These are phyloP conservation scores for Rhodamnia argentea DNA, from an alignment of 345 rosid species.

Conservation along the genomic window DNA sequence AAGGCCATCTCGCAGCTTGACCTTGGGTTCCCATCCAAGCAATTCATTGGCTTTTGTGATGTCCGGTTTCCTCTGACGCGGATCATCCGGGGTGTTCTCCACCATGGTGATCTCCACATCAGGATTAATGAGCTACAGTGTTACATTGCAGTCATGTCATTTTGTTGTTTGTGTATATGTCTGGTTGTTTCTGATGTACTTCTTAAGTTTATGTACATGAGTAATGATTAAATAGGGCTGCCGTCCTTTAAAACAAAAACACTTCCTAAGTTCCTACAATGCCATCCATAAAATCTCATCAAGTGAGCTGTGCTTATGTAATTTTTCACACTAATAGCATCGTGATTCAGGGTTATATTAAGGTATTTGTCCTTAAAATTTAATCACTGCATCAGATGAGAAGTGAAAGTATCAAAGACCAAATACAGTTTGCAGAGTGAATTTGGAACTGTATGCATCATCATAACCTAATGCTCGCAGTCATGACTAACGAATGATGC, in stretches of 20 bases:
- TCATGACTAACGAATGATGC: neutral
- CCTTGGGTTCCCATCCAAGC: slow-evolving; percentile 88
- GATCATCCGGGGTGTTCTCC: slow-evolving; percentile 96
- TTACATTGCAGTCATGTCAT: neutral
- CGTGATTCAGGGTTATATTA: neutral
- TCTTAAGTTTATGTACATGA: neutral
- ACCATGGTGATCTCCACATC: slow-evolving; percentile 55
- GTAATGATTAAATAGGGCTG: neutral
- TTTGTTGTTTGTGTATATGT: neutral
- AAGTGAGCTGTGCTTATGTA: neutral
- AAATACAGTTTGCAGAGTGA: neutral
- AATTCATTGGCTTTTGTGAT: slow-evolving; percentile 73
- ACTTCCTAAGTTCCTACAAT: neutral
- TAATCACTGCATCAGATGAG: neutral
- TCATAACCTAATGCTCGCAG: neutral
- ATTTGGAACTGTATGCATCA: neutral
- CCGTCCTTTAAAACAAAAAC: neutral
- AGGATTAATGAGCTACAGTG: slow-evolving; percentile 64
- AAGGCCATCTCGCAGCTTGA: slow-evolving; percentile 80
- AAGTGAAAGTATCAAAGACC: neutral
- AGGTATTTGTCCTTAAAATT: neutral
- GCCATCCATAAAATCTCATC: neutral
- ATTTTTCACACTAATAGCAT: neutral
- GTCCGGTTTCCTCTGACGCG: slow-evolving; percentile 87
- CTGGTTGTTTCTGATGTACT: neutral